phyloP scores from a whole-genome alignment of 352 stramenopile genomes.

The Phytophthora gonapodyides region DNA sequence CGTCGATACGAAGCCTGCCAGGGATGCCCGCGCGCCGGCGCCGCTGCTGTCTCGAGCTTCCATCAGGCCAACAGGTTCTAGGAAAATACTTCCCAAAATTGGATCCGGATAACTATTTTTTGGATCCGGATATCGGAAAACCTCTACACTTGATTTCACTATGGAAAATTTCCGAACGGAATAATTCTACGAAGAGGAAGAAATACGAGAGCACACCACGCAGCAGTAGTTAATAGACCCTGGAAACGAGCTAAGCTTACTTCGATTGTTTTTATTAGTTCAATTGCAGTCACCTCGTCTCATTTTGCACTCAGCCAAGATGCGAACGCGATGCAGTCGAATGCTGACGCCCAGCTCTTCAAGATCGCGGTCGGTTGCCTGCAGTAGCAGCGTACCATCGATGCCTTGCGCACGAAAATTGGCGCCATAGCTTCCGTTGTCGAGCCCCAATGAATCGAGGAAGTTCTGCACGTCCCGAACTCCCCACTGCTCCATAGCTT shows the following conservation, averaged over 20 bases:
- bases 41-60: slow-evolving; percentile 29
- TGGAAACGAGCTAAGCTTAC: too few relatives aligned
- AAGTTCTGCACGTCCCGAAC: slow-evolving; percentile 52
- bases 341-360: slow-evolving; percentile 71
- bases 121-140: too few relatives aligned
- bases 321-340: slow-evolving; percentile 74
- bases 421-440: slow-evolving; percentile 43
- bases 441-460: slow-evolving; percentile 53
- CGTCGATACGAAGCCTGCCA: slow-evolving; percentile 84
- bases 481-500: slow-evolving; percentile 42
- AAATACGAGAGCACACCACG: too few relatives aligned
- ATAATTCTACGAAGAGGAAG: too few relatives aligned
- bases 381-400: slow-evolving; percentile 59
- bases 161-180: too few relatives aligned
- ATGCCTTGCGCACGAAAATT: slow-evolving; percentile 58
- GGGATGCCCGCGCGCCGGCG: slow-evolving; percentile 35
- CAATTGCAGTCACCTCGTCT: neutral
- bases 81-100: too few relatives aligned
- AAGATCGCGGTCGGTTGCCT: slow-evolving; percentile 61
- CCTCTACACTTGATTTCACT: too few relatives aligned
- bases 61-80: too few relatives aligned
- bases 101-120: too few relatives aligned
- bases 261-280: too few relatives aligned
- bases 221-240: too few relatives aligned
- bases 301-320: slow-evolving; percentile 42